These are phyloP conservation scores for Epichloe brachyelytri DNA, from an alignment of 2,329 filamentous ascomycete species.

Conservation along the genomic window DNA sequence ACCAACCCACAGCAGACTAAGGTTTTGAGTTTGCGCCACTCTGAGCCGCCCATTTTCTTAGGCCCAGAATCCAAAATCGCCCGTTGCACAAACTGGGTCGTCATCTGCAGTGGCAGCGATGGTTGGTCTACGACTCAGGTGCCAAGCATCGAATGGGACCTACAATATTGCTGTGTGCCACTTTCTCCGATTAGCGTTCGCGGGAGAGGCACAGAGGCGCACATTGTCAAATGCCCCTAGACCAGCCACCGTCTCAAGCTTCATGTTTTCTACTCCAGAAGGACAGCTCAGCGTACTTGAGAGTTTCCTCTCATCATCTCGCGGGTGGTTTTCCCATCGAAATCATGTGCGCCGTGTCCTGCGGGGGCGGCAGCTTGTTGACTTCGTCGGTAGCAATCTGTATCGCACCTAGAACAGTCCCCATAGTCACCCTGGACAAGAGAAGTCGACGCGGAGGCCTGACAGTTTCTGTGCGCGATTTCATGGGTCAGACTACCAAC, in stretches of 20 bases:
- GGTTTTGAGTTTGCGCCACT: constrained; percentile 4
- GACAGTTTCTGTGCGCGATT: neutral
- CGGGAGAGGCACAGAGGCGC: constrained; percentile 6
- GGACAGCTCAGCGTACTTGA: neutral
- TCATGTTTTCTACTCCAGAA: neutral
- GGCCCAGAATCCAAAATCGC: neutral
- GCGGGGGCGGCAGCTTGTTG: neutral
- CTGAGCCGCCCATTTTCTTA: neutral
- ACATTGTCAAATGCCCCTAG: constrained; percentile 1
- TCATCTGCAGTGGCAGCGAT: too few species aligned
- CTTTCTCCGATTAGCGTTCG: neutral
- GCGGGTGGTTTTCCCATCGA: neutral
- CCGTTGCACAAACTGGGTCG: neutral
- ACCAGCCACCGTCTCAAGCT: constrained; percentile 1
- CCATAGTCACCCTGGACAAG: neutral
- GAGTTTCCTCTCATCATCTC: neutral
- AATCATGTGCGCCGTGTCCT: neutral
- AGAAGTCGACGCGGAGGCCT: neutral
- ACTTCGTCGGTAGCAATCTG: neutral
- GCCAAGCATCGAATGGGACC: neutral
- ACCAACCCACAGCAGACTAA: neutral
- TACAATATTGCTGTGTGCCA: neutral
- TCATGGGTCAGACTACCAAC: neutral
- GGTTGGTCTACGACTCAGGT: too few species aligned
- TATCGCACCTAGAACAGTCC: neutral